Evolutionary conservation across 1,139 yeast genomes (phyloP), one percentile per base, ranked within the genome.

Genomic region (Protomyces pachydermus): DNA sequence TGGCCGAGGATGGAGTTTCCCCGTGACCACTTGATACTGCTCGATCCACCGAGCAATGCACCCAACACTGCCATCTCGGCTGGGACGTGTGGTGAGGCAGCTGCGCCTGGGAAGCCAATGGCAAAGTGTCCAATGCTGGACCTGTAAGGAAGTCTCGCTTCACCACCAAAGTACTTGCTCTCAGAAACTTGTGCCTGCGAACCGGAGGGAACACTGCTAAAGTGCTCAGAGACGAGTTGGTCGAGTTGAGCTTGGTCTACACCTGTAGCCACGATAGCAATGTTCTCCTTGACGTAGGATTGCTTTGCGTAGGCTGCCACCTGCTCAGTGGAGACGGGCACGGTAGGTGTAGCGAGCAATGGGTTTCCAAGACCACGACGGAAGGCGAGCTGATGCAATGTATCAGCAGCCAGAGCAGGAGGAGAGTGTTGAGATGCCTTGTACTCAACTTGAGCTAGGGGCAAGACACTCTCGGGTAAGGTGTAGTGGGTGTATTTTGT

Each of bases 311-410:
- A 89, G 60, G 76, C 77, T 72, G 82, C 80, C 73, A 93, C 80
- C 68, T 86, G 91, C 65, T 86, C 91, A 65, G 84, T 73, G 56
- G 89, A 70, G 69, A 86, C 79, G 69, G 80, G 77, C 69, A 79
- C 77, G 64, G 77, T 77, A 65, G 90, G 88, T 76, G 88, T 88
- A 74, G 84, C 89, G 75, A 82, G 82, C 72, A 90, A 81, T 70
- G 97, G 87, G 78, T 86, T 84, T 72, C 97, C 98, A 73, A 89
- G 84, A 64, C 97, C 98, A 69, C 79, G 81, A 82, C 95, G 88
- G 85, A 88, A 93, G 57, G 96, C 84, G 66, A 85, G 79, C 72
- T 84, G 84, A 79, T 89, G 95, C 74, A 91, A 84, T 71, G 85
- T 82, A 77, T 91, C 97, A 67, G 85, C 76, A 56, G 95, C 96